A percentile compares a stretch with the other conserved stretches of the same genome.
Conservation (phyloP, 2,329 filamentous ascomycete species). For the Rhynchosporium secalis region DNA sequence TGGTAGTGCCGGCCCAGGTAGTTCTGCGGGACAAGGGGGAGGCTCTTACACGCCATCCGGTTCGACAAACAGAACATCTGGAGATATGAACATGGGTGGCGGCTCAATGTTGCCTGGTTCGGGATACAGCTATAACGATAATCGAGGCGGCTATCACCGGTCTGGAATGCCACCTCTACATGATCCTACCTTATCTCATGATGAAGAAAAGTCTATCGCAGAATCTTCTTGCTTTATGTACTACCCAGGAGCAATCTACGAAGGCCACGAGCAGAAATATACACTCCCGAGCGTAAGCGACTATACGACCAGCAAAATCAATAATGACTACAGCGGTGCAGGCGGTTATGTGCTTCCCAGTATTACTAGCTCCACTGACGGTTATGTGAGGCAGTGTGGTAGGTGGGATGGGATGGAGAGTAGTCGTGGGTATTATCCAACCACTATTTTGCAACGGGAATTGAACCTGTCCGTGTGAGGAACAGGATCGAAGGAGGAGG, state of each 20-base stretch:
- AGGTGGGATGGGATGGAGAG: constrained; percentile 37
- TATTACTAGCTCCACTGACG: constrained; percentile 20
- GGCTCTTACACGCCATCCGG: constrained; percentile 36
- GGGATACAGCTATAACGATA: constrained; percentile 34
- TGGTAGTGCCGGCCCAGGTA: constrained; percentile 50
- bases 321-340: constrained; percentile 25
- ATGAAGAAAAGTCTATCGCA: constrained; percentile 38
- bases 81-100: constrained; percentile 37
- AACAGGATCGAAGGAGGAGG: not conserved
- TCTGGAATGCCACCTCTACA: constrained; percentile 34
- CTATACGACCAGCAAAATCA: constrained; percentile 34
- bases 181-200: constrained; percentile 37
- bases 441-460: constrained; percentile 35
- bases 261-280: constrained; percentile 35
- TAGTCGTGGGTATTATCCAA: constrained; percentile 38
- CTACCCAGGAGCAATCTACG: constrained; percentile 37
- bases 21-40: constrained; percentile 33
- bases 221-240: constrained; percentile 38
- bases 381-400: constrained; percentile 36
- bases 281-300: constrained; percentile 33
- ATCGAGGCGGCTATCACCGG: constrained; percentile 35
- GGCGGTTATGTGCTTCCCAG: constrained; percentile 30
- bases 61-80: constrained; percentile 29
- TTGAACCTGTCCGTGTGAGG: constrained; percentile 33
- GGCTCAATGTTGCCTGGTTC: constrained; percentile 35